phyloP scores from a whole-genome alignment of 2,329 filamentous ascomycete genomes.

The Trichoderma sp. region DNA sequence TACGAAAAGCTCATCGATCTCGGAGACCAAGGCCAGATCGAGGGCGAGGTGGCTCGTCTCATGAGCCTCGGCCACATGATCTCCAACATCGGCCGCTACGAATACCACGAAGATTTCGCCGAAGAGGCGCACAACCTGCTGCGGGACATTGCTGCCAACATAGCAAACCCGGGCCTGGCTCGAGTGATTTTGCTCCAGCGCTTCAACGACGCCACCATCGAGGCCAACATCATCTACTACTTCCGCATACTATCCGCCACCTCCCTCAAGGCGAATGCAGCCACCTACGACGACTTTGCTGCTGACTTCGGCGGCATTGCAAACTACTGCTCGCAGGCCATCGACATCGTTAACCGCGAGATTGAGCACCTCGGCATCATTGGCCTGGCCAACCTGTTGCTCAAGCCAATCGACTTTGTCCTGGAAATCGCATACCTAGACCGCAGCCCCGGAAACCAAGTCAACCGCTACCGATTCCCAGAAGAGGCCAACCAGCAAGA shows the following conservation, averaged over 20 bases:
- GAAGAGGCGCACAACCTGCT: slow-evolving; percentile 71
- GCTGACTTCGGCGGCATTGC: slow-evolving; percentile 56
- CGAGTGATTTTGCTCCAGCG: slow-evolving; percentile 54
- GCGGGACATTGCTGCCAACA: slow-evolving; percentile 57
- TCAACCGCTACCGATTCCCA: slow-evolving; percentile 68
- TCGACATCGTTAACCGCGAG: slow-evolving; percentile 76
- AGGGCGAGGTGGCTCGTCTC: slow-evolving; percentile 70
- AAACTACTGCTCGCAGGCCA: slow-evolving; percentile 65
- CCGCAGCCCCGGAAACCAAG: slow-evolving; percentile 72
- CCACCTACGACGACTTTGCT: slow-evolving; percentile 71
- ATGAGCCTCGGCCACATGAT: slow-evolving; percentile 69
- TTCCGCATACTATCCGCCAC: slow-evolving; percentile 77
- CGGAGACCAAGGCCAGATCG: slow-evolving; percentile 62
- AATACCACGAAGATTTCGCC: slow-evolving; percentile 75
- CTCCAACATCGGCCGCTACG: slow-evolving; percentile 67
- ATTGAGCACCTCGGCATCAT: slow-evolving; percentile 88
- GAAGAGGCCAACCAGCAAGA: slow-evolving; percentile 50
- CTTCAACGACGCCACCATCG: slow-evolving; percentile 70
- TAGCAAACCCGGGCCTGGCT: slow-evolving; percentile 59
- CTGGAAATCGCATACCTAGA: slow-evolving; percentile 92
- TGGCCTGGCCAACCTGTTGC: slow-evolving; percentile 72
- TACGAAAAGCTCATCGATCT: slow-evolving; percentile 78
- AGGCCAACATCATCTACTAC: slow-evolving; percentile 82
- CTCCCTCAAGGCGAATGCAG: slow-evolving; percentile 74
- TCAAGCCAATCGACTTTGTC: slow-evolving; percentile 74